phyloP scores from a whole-genome alignment of 2,329 filamentous ascomycete genomes.

The Simplicillium sp. region DNA sequence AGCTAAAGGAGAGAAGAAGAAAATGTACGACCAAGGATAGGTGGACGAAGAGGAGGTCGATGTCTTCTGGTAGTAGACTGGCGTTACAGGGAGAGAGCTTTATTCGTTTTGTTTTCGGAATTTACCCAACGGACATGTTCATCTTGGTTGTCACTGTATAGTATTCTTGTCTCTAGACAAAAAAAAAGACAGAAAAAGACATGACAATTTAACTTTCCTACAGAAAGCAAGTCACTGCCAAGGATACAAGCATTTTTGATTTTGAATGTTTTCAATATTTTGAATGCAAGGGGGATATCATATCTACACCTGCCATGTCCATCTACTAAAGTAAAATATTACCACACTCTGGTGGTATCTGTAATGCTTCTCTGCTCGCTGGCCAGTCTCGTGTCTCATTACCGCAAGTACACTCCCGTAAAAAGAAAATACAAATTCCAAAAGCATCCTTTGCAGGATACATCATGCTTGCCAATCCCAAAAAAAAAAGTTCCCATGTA shows the following conservation, averaged over 20 bases:
- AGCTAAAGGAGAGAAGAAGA: constrained; percentile 23
- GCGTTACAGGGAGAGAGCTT: background rate
- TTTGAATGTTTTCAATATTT: too few relatives aligned
- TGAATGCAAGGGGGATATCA: too few relatives aligned
- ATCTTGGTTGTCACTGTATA: background rate
- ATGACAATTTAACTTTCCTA: background rate
- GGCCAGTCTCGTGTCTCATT: background rate
- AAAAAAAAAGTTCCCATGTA: too few relatives aligned
- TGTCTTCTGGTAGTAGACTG: background rate
- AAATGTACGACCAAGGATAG: background rate
- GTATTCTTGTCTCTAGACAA: background rate
- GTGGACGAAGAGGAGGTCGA: background rate
- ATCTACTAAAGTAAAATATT: too few relatives aligned
- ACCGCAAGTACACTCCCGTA: too few relatives aligned
- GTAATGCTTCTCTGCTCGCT: background rate
- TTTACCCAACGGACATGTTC: background rate
- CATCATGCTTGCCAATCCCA: too few relatives aligned
- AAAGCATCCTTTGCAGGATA: too few relatives aligned
- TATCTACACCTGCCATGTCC: too few relatives aligned
- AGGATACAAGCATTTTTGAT: too few relatives aligned
- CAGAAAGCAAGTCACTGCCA: background rate
- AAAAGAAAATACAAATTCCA: background rate
- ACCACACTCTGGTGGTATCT: too few relatives aligned
- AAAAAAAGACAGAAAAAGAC: background rate
- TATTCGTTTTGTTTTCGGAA: too few relatives aligned